Evolutionary conservation across 2,329 filamentous ascomycete genomes (phyloP).

Genomic region (Cordyceps sp.): DNA sequence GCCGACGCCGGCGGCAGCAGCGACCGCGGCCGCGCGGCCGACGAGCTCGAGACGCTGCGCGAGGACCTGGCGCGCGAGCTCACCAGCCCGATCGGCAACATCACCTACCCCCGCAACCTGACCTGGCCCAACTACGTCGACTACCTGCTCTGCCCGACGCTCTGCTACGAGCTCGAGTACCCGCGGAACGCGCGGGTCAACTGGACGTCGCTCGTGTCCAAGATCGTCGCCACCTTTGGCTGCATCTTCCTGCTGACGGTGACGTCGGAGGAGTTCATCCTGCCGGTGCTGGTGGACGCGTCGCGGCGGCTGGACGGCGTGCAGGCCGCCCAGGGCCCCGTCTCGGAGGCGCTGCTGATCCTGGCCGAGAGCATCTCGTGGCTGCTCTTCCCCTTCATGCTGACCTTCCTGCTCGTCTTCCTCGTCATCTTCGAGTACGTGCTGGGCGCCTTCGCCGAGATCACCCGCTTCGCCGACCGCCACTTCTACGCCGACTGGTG

Average conservation of each 20-base stretch:
- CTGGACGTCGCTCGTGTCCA: slow-evolving; percentile 69
- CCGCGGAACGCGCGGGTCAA: slow-evolving; percentile 61
- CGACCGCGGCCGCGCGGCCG: slow-evolving; percentile 10
- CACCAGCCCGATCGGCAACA: slow-evolving; percentile 74
- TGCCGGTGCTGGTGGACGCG: slow-evolving; percentile 71
- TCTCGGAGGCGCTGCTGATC: slow-evolving; percentile 57
- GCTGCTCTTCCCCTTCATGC: slow-evolving; percentile 93
- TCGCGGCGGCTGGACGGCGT: slow-evolving; percentile 29
- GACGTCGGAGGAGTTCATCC: slow-evolving; percentile 86
- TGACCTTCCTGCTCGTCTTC: slow-evolving; percentile 89
- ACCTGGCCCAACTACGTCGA: slow-evolving; percentile 70
- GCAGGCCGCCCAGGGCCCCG: slow-evolving; percentile 10
- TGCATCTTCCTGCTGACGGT: slow-evolving; percentile 91
- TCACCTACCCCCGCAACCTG: slow-evolving; percentile 82
- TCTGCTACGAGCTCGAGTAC: slow-evolving; percentile 97
- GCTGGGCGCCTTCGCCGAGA: slow-evolving; percentile 84
- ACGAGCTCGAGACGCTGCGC: slow-evolving; percentile 52
- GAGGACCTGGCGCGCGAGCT: slow-evolving; percentile 82
- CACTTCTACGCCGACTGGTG: slow-evolving; percentile 78
- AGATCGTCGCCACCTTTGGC: slow-evolving; percentile 79
- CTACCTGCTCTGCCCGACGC: slow-evolving; percentile 79
- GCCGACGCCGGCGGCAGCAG: slow-evolving; percentile 1
- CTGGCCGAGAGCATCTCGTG: slow-evolving; percentile 79
- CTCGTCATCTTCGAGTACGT: slow-evolving; percentile 97
- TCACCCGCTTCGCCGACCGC: slow-evolving; percentile 82